Conservation (phyloP, 1,284 basidiomycete genomes). For the Uromyces viciae-fabae region DNA sequence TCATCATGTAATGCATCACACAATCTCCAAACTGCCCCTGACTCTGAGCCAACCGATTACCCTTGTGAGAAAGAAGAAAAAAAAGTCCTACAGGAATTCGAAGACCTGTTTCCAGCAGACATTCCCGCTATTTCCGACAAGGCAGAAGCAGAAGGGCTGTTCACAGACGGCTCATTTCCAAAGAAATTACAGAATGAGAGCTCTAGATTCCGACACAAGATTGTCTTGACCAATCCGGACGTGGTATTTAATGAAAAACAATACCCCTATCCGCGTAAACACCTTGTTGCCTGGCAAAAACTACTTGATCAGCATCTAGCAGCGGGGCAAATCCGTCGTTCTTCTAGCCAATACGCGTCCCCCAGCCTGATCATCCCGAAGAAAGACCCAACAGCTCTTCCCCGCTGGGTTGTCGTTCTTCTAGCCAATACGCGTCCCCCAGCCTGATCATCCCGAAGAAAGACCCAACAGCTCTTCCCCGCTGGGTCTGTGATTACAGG, state of each 20-base stretch:
- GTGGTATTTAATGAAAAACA: slow-evolving; percentile 17
- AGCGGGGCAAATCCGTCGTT: not conserved
- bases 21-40: not conserved
- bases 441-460: slow-evolving; percentile 17
- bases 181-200: slow-evolving; percentile 4
- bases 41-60: not conserved
- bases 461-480: not conserved
- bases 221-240: slow-evolving; percentile 1
- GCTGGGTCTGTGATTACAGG: slow-evolving; percentile 12
- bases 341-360: slow-evolving; percentile 12
- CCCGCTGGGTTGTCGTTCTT: not conserved
- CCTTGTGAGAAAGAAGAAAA: not conserved
- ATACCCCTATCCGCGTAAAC: slow-evolving; percentile 14
- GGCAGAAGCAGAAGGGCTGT: not conserved
- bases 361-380: slow-evolving; percentile 16
- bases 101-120: not conserved
- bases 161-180: slow-evolving; percentile 11
- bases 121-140: slow-evolving; percentile 7
- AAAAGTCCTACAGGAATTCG: not conserved
- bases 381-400: not conserved
- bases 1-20: not conserved
- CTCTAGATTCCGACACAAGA: slow-evolving; percentile 12
- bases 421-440: slow-evolving; percentile 17
- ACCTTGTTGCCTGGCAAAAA: not conserved
- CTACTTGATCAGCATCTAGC: slow-evolving; percentile 16